Percentiles rank a stretch among this genome's conserved stretches.
phyloP scores from a whole-genome alignment of 2,329 filamentous ascomycete species.

The Fusarium sp. region DNA sequence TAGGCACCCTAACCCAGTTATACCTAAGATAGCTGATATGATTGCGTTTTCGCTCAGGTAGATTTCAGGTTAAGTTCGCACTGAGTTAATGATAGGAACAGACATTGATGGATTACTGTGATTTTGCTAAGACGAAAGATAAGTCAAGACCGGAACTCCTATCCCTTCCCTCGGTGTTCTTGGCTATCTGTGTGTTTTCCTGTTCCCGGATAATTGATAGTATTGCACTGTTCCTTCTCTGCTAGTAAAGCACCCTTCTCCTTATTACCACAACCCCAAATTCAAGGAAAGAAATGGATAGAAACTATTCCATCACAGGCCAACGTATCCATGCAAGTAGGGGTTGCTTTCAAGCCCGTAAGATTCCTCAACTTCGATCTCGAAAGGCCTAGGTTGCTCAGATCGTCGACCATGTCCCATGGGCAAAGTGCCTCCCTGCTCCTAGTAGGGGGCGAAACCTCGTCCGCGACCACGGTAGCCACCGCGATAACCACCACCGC shows the following conservation, averaged over 20 bases:
- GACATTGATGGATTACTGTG: not conserved
- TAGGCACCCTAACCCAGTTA: not conserved
- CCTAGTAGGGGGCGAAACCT: slow-evolving; percentile 73
- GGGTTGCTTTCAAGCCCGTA: slow-evolving; percentile 24
- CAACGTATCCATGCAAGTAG: slow-evolving; percentile 13
- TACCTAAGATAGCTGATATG: not conserved
- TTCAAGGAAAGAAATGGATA: slow-evolving; percentile 14
- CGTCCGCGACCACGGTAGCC: slow-evolving; percentile 74
- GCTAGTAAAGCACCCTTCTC: slow-evolving; percentile 33
- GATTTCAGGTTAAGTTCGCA: not conserved
- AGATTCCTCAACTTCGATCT: slow-evolving; percentile 41
- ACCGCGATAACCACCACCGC: slow-evolving; percentile 68
- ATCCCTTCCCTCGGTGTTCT: slow-evolving; percentile 21
- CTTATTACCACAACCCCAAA: slow-evolving; percentile 25
- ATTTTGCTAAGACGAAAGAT: slow-evolving; percentile 20
- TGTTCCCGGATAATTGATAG: slow-evolving; percentile 22
- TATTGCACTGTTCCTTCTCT: slow-evolving; percentile 33
- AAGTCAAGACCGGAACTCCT: slow-evolving; percentile 40
- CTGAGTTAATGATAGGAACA: not conserved
- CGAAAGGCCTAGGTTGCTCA: slow-evolving; percentile 34
- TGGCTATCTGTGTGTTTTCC: slow-evolving; percentile 26
- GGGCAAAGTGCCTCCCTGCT: slow-evolving; percentile 46
- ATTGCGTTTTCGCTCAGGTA: not conserved
- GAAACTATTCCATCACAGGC: slow-evolving; percentile 6
- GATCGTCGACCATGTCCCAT: slow-evolving; percentile 28